Percentiles rank a stretch among this genome's conserved stretches.
These are phyloP conservation scores for Akanthomyces uredinophilus DNA, from an alignment of 2,329 filamentous ascomycete genomes.

Conservation along the genomic window DNA sequence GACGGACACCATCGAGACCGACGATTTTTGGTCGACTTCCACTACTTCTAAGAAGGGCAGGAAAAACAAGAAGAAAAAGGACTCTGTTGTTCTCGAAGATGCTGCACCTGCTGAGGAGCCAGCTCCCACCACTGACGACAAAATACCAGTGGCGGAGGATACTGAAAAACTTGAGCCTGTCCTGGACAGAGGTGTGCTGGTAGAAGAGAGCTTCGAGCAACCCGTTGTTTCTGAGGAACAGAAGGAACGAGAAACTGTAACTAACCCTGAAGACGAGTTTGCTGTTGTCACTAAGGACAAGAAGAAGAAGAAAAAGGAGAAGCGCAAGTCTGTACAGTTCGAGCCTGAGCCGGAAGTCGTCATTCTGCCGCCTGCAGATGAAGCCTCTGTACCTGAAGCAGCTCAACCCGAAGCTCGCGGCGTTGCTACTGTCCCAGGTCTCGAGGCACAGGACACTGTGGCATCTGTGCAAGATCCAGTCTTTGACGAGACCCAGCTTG, in stretches of 20 bases:
- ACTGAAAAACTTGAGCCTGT: not conserved
- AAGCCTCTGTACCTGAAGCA: not conserved
- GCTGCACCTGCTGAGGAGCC: slow-evolving; percentile 4
- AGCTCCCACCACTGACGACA: not conserved
- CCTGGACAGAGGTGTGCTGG: not conserved
- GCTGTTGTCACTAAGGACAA: slow-evolving; percentile 13
- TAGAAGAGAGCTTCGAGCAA: not conserved
- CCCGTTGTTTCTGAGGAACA: not conserved
- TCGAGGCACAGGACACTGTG: slow-evolving; percentile 25
- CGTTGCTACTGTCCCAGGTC: not conserved
- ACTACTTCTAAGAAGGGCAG: slow-evolving; percentile 23
- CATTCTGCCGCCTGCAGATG: not conserved
- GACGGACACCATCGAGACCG: not conserved
- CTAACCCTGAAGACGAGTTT: slow-evolving; percentile 7
- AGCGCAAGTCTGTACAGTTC: slow-evolving; percentile 21
- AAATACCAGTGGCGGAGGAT: not conserved
- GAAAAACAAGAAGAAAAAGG: slow-evolving; percentile 24
- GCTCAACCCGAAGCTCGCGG: slow-evolving; percentile 5
- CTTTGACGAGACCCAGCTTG: slow-evolving; percentile 22
- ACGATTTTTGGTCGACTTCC: slow-evolving; percentile 7
- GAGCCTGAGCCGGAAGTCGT: slow-evolving; percentile 15
- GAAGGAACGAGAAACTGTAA: not conserved
- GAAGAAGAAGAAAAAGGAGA: slow-evolving; percentile 18
- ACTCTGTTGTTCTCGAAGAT: slow-evolving; percentile 13
- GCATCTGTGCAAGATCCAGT: slow-evolving; percentile 29